Conservation (phyloP, 2,329 filamentous ascomycete species). For the Microcyclosporella mali region DNA sequence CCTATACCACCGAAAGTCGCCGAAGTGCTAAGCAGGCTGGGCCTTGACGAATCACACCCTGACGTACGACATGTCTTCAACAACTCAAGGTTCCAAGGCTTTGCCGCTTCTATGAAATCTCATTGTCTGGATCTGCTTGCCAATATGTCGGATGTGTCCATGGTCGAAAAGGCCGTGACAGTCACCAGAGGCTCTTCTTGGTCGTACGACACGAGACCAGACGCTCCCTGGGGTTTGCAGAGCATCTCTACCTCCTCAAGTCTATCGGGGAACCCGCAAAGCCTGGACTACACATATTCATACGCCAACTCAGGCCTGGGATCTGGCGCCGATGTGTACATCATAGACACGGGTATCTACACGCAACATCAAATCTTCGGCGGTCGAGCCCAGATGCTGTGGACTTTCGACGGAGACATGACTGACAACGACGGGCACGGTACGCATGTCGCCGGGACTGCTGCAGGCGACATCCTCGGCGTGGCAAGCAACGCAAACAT, state of each 20-base stretch:
- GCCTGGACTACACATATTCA: conserved; percentile 40
- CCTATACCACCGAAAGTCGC: conserved; percentile 30
- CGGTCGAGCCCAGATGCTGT: conserved; percentile 39
- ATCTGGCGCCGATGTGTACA: conserved; percentile 43
- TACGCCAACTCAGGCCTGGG: conserved; percentile 34
- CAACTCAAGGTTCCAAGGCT: conserved; percentile 37
- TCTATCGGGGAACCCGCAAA: conserved; percentile 23
- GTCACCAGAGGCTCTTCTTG: conserved; percentile 19
- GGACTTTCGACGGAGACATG: conserved; percentile 32
- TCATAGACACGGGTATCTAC: conserved; percentile 46
- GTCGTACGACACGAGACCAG: conserved; percentile 23
- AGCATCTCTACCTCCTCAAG: conserved; percentile 35
- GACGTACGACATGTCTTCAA: conserved; percentile 37
- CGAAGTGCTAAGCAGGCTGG: conserved; percentile 32
- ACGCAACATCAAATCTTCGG: conserved; percentile 41
- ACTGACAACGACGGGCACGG: conserved; percentile 44
- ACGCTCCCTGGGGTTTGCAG: conserved; percentile 44
- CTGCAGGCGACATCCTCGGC: conserved; percentile 39
- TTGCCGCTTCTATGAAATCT: conserved; percentile 36
- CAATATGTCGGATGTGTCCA: conserved; percentile 36
- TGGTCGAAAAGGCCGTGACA: conserved; percentile 36
- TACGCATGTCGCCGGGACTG: conserved; percentile 44
- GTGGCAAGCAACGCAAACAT: conserved; percentile 46
- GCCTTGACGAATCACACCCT: conserved; percentile 34
- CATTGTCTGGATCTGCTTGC: conserved; percentile 36